Evolutionary conservation across 305 asterid species (phyloP).

Genomic region (Fraxinus floribunda): DNA sequence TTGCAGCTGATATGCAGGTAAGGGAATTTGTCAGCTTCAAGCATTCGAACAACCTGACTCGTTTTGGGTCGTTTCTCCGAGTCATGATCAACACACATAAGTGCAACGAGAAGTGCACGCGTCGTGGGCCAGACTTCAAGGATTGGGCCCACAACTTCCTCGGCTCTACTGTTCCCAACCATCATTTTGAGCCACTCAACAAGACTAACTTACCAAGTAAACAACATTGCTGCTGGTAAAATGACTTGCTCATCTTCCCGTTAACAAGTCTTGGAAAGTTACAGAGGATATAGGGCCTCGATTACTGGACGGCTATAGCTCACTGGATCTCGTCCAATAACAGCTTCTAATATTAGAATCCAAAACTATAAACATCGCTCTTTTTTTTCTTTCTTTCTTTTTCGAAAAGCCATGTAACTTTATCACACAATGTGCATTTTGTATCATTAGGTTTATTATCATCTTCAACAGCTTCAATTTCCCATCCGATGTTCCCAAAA

Average conservation of each 20-base stretch:
- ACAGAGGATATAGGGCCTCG: not conserved
- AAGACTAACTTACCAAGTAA: conserved; percentile 62
- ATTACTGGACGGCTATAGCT: conserved; percentile 73
- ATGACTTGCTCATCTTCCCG: not conserved
- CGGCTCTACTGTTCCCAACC: conserved; percentile 83
- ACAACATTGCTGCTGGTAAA: not conserved
- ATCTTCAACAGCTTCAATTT: too few relatives aligned
- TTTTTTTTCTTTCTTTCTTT: conserved; percentile 48
- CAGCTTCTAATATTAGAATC: conserved; percentile 75
- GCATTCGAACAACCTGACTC: conserved; percentile 38
- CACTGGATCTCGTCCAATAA: conserved; percentile 84
- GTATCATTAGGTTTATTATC: too few relatives aligned
- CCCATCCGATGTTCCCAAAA: too few relatives aligned
- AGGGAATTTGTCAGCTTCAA: too few relatives aligned
- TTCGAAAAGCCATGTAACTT: conserved; percentile 85
- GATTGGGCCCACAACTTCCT: conserved; percentile 80
- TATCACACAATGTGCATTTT: not conserved
- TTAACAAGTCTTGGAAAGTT: not conserved
- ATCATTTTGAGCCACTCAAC: conserved; percentile 95
- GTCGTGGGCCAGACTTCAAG: conserved; percentile 64
- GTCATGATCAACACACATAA: conserved; percentile 88
- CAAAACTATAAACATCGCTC: conserved; percentile 88
- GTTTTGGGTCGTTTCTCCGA: conserved; percentile 86
- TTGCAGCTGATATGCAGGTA: too few relatives aligned
- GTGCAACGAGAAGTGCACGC: conserved; percentile 82